Base-by-base conservation (phyloP, 257 asterid species). In the Lavandula angustifolia region DNA sequence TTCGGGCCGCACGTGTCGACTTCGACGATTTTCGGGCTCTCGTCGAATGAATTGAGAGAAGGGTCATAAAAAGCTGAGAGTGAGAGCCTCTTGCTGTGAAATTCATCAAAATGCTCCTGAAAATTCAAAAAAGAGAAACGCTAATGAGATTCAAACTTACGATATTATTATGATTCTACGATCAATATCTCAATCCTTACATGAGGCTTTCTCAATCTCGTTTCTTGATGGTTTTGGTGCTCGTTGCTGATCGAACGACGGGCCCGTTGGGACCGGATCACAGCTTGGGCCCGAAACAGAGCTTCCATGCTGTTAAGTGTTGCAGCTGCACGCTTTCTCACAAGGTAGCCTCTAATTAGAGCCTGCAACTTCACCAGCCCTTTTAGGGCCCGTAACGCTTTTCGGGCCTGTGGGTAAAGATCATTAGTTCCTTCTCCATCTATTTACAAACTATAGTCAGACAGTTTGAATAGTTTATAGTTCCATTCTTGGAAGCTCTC, bases 291-390 rank as follows among this genome's bases (percentile, higher is more conserved):
- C 84, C 98, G 84, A 69, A 92, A 61, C n/a, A 92, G 88, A 68
- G 96, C 98, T 66, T 89, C 89, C 97, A 92, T 89, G 68, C 97
- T 85, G 50, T 85, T 84, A 27, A 89, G 80, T 14, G 97, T 89
- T 5, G 89, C 99, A 17, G 97, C 90, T 7, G 99, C 91, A 62
- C 97, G 87, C 52, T 92, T 92, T 32, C 99, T 68, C 6, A 94
- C 97, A 4, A 94, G 92, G 78, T 76, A 89, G 34, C 99, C 99
- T 42, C 94, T 78, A 41, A 89, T 92, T 6, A 89, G 75, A 27
- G 99, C 99, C 75, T 94, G 99, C 42, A 94, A 67, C 77, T 94
- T 94, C 76, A 94, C 99, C 69, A 94, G 77, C 64, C 99, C 99
- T 68, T 81, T 87, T 3, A 94, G 73, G 29, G 99, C 99, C 64